Conservation (phyloP, 1,284 basidiomycete species). For the Cystobasidium sp. region DNA sequence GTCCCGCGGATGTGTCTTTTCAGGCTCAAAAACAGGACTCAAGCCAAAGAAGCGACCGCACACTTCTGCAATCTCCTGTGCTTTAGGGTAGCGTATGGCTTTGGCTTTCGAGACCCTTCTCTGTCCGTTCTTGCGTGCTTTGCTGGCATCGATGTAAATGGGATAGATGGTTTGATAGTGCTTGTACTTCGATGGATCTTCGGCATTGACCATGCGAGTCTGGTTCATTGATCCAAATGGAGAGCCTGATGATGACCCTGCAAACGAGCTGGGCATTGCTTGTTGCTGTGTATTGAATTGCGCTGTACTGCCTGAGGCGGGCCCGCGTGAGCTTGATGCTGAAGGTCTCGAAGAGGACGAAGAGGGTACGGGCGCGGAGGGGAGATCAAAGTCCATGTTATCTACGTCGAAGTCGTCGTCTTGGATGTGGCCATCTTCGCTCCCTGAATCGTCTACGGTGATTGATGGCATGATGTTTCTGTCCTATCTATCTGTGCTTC, state of each 20-base stretch:
- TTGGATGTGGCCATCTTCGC: conserved; percentile 26
- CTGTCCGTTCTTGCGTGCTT: conserved; percentile 77
- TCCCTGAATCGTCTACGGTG: conserved; percentile 24
- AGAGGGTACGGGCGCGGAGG: conserved; percentile 3
- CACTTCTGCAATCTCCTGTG: conserved; percentile 86
- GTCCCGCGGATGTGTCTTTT: conserved; percentile 87
- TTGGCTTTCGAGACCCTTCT: conserved; percentile 78
- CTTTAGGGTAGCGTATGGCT: conserved; percentile 91
- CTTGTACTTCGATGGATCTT: conserved; percentile 24
- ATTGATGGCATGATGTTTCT: conserved; percentile 19
- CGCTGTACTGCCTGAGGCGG: conserved; percentile 1
- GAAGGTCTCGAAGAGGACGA: not conserved
- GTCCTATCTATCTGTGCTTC: not conserved
- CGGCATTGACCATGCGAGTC: conserved; percentile 9
- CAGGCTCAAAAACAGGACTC: conserved; percentile 66
- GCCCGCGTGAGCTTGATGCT: conserved; percentile 6
- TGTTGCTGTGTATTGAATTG: conserved; percentile 16
- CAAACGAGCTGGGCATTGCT: conserved; percentile 27
- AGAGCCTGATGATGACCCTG: conserved; percentile 15
- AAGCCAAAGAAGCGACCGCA: conserved; percentile 71
- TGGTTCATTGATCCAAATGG: not conserved
- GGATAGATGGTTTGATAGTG: conserved; percentile 72
- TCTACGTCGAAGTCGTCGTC: conserved; percentile 42
- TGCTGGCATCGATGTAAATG: conserved; percentile 94
- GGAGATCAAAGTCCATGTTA: conserved; percentile 45